Evolutionary conservation across 306 rosid species (phyloP).

Genomic region (Glycine soja): DNA sequence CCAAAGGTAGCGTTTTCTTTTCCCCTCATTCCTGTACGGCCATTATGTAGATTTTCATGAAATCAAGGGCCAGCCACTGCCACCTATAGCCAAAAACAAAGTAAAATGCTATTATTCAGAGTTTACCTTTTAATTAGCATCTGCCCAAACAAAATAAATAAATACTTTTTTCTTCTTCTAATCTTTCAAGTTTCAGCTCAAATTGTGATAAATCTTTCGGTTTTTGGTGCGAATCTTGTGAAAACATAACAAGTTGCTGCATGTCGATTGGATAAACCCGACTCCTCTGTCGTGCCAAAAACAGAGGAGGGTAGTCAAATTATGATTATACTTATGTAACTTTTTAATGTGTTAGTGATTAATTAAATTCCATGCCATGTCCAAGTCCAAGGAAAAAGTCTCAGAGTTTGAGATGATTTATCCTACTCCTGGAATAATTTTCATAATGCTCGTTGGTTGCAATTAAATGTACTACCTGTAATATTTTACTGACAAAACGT

Average conservation of each 20-base stretch:
- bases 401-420: conserved; percentile 2
- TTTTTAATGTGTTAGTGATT: neutral
- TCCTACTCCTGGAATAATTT: conserved; percentile 14
- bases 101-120: conserved; percentile 32
- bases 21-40: conserved; percentile 1
- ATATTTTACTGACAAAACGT: too few species aligned
- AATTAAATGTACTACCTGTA: too few species aligned
- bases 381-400: too few species aligned
- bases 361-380: conserved; percentile 1
- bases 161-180: conserved; percentile 7
- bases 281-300: conserved; percentile 27
- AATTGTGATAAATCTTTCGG: too few species aligned
- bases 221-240: conserved; percentile 52
- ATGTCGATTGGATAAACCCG: conserved; percentile 33
- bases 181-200: conserved; percentile 36
- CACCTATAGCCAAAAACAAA: neutral
- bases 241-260: conserved; percentile 30
- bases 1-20: conserved; percentile 14
- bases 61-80: conserved; percentile 40
- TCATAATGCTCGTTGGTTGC: too few species aligned
- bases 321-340: neutral
- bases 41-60: conserved; percentile 38
- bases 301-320: neutral
- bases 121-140: conserved; percentile 46
- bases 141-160: conserved; percentile 10